Evolutionary conservation across 768 basidiomycete species (phyloP).

Genomic region (Macrolepiota fuliginosa): DNA sequence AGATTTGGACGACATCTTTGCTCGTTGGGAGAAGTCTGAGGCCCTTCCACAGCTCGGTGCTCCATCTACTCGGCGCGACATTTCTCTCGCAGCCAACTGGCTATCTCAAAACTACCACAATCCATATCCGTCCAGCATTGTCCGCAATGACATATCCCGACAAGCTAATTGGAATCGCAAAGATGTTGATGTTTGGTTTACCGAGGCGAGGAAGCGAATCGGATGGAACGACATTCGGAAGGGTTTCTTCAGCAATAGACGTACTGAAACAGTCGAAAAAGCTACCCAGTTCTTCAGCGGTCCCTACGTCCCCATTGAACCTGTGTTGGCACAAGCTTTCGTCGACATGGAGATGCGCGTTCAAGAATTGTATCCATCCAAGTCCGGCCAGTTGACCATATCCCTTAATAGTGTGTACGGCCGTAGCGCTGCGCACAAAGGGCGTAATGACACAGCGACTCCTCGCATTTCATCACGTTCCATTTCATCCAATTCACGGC

Average conservation of each 20-base stretch:
- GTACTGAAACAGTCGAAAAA: neutral
- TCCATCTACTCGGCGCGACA: neutral
- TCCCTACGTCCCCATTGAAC: neutral
- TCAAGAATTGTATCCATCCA: neutral
- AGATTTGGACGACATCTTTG: no score
- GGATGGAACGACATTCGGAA: conserved; percentile 14
- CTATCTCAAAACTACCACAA: conserved; percentile 6
- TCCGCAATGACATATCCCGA: neutral
- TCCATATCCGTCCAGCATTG: conserved; percentile 10
- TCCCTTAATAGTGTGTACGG: no score
- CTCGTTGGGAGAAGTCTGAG: no score
- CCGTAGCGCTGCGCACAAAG: no score
- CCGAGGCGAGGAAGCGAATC: conserved; percentile 12
- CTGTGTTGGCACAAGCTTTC: conserved; percentile 4
- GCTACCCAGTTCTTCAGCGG: conserved; percentile 1
- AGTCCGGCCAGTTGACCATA: neutral
- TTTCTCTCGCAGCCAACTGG: conserved; percentile 1
- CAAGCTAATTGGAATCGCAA: neutral
- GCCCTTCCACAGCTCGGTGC: neutral
- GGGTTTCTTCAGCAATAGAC: conserved; percentile 7
- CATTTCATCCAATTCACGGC: no score
- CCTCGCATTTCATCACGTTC: neutral
- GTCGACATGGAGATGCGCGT: neutral
- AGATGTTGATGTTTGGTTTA: conserved; percentile 15
- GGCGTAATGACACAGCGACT: no score